These are phyloP conservation scores for Mucor velutinosus DNA, from an alignment of 371 early-diverging fungal species.

Conservation along the genomic window DNA sequence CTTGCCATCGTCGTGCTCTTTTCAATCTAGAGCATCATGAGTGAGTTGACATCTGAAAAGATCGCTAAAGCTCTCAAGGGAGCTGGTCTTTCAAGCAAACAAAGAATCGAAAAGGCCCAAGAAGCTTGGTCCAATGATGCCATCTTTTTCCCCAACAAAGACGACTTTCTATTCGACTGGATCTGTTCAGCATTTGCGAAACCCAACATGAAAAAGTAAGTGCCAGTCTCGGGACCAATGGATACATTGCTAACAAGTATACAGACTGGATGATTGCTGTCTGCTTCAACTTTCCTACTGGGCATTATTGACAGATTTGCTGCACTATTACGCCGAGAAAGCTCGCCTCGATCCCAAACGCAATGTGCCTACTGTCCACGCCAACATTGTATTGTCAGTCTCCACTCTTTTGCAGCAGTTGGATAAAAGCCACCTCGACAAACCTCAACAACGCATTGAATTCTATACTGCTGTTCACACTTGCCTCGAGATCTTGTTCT, in stretches of 20 bases:
- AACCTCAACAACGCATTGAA: conserved; percentile 1
- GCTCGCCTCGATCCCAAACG: conserved; percentile 11
- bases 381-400: conserved; percentile 25
- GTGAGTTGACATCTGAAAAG: conserved; percentile 26
- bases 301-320: conserved; percentile 29
- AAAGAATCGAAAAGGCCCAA: conserved; percentile 38
- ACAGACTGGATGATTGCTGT: conserved; percentile 32
- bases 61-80: conserved; percentile 48
- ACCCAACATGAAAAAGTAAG: conserved; percentile 48
- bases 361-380: conserved; percentile 31
- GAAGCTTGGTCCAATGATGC: conserved; percentile 42
- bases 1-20: not conserved
- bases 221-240: not conserved
- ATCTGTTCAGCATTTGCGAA: conserved; percentile 41
- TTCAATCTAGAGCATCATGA: conserved; percentile 10
- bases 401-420: conserved; percentile 27
- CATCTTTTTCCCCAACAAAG: conserved; percentile 52
- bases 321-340: conserved; percentile 32
- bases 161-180: conserved; percentile 53
- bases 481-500: conserved; percentile 29
- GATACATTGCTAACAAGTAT: too few species aligned
- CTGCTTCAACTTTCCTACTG: conserved; percentile 39
- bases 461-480: conserved; percentile 8
- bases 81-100: conserved; percentile 35
- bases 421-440: conserved; percentile 10